Conservation (phyloP, 1,284 basidiomycete species). For the Wallemia mellicola region DNA sequence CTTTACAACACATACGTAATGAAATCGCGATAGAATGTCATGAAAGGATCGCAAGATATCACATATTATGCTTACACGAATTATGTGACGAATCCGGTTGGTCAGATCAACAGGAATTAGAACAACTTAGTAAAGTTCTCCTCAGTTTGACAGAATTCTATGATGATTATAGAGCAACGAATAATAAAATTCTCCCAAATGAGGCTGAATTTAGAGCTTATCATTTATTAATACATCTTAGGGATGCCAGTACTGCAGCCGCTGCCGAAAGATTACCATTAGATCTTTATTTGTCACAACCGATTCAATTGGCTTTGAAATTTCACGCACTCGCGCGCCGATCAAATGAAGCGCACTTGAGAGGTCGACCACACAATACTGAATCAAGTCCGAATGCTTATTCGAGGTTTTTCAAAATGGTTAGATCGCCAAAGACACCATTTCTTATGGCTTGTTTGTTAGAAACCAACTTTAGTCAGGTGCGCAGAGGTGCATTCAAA, state of each 20-base stretch:
- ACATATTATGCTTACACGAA: conserved; percentile 59
- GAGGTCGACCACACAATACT: conserved; percentile 15
- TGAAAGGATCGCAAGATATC: conserved; percentile 75
- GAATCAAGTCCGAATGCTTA: conserved; percentile 25
- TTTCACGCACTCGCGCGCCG: conserved; percentile 53
- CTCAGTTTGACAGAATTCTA: conserved; percentile 80
- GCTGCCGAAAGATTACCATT: conserved; percentile 37
- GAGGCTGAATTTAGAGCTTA: conserved; percentile 92
- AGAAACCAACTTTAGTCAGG: conserved; percentile 21
- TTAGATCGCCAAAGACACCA: conserved; percentile 15
- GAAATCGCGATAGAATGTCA: conserved; percentile 57
- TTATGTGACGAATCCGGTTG: conserved; percentile 25
- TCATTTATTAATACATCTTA: conserved; percentile 66
- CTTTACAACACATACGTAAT: conserved; percentile 51
- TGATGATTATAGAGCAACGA: conserved; percentile 38
- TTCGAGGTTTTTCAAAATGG: conserved; percentile 24
- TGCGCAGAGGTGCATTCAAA: conserved; percentile 21
- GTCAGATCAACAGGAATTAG: conserved; percentile 45
- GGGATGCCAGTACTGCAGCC: conserved; percentile 47
- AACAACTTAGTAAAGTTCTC: conserved; percentile 67
- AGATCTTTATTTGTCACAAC: conserved; percentile 35
- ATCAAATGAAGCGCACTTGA: conserved; percentile 23
- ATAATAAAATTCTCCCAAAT: conserved; percentile 32
- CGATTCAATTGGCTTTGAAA: conserved; percentile 48
- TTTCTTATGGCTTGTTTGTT: conserved; percentile 24